phyloP scores from a whole-genome alignment of 2,329 filamentous ascomycete species.

The Arthrocladium fulminans region DNA sequence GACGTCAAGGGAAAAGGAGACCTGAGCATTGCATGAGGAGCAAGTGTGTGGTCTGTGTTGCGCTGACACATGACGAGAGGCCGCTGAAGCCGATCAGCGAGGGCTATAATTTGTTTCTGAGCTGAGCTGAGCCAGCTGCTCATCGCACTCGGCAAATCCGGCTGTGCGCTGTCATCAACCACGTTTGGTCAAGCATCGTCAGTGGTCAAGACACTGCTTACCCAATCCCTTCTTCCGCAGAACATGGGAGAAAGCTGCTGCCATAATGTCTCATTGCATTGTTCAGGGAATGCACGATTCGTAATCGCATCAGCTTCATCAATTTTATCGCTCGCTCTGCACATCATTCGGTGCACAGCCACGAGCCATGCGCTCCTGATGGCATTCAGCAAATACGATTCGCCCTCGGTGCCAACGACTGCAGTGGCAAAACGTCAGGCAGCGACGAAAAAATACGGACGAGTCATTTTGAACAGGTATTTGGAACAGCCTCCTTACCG shows the following conservation, averaged over 20 bases:
- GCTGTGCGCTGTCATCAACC: background rate
- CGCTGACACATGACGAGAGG: background rate
- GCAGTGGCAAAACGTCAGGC: background rate
- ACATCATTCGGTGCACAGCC: background rate
- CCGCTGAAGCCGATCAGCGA: background rate
- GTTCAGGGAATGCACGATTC: background rate
- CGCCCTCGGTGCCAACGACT: background rate
- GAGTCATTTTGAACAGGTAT: background rate
- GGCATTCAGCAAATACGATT: background rate
- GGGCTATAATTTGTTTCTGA: background rate
- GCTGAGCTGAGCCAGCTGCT: background rate
- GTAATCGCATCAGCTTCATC: background rate
- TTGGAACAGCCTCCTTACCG: conserved; percentile 3
- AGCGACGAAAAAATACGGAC: background rate
- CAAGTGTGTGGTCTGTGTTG: background rate
- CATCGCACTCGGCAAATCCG: background rate
- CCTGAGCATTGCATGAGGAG: no score
- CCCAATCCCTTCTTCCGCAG: background rate
- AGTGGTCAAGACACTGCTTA: background rate
- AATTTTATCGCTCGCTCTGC: background rate
- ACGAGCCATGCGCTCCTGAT: background rate
- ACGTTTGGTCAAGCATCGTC: background rate
- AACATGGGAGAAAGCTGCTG: background rate
- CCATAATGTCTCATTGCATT: background rate
- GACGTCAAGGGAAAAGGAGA: no score